These are phyloP conservation scores for Andrographis paniculata DNA, from an alignment of 305 asterid genomes.

Conservation along the genomic window DNA sequence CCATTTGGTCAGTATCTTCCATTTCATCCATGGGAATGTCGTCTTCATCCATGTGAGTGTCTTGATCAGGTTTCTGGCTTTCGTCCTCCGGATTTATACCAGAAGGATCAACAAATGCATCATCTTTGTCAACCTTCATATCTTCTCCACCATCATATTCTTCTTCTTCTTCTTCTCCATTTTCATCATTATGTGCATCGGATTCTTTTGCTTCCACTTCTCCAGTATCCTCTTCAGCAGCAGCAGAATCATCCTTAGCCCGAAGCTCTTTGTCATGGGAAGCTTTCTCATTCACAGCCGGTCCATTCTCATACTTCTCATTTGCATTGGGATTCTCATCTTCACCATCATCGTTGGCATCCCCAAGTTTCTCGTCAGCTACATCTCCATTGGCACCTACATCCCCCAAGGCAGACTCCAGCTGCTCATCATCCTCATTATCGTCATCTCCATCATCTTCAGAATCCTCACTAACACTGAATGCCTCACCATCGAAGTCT, in stretches of 20 bases:
- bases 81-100: constrained; percentile 56
- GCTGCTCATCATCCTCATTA: constrained; percentile 38
- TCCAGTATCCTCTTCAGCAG: constrained; percentile 34
- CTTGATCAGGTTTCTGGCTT: constrained; percentile 38
- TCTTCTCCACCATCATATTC: constrained; percentile 46
- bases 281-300: constrained; percentile 47
- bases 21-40: constrained; percentile 37
- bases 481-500: constrained; percentile 64
- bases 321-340: constrained; percentile 33
- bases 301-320: constrained; percentile 82
- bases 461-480: constrained; percentile 75
- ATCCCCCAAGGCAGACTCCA: constrained; percentile 79
- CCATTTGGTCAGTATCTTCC: constrained; percentile 37
- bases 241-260: constrained; percentile 55
- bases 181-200: constrained; percentile 32
- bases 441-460: constrained; percentile 41
- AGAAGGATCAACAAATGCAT: constrained; percentile 56
- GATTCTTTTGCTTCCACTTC: constrained; percentile 41
- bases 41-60: constrained; percentile 22
- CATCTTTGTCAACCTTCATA: constrained; percentile 52
- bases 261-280: constrained; percentile 60
- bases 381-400: constrained; percentile 57
- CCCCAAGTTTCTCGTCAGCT: constrained; percentile 77
- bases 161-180: constrained; percentile 40
- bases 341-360: constrained; percentile 36